A percentile compares a stretch with the other conserved stretches of the same genome.
These are phyloP conservation scores for Candida frijolesensis DNA, from an alignment of 1,139 yeast genomes.

Conservation along the genomic window DNA sequence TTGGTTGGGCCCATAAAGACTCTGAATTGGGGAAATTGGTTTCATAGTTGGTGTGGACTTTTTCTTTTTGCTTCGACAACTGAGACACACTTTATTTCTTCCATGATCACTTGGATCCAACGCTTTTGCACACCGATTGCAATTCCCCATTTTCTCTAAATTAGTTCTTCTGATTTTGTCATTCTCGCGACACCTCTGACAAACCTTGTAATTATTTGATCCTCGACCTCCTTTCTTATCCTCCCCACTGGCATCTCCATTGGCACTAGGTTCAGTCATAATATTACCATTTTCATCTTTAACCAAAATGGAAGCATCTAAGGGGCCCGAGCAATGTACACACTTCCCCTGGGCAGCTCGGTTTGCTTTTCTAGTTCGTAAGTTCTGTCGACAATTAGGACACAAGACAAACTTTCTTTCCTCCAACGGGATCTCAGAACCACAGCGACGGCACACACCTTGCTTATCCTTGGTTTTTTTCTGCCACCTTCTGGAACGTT, in stretches of 20 bases:
- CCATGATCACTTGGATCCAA: slow-evolving; percentile 48
- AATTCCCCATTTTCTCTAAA: slow-evolving; percentile 58
- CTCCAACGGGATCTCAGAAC: slow-evolving; percentile 51
- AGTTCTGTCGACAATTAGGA: slow-evolving; percentile 56
- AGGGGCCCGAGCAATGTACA: slow-evolving; percentile 67
- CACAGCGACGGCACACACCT: slow-evolving; percentile 70
- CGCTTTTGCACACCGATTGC: slow-evolving; percentile 61
- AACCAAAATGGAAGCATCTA: slow-evolving; percentile 45
- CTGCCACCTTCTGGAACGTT: slow-evolving; percentile 66
- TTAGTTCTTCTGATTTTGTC: slow-evolving; percentile 59
- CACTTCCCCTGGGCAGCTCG: slow-evolving; percentile 66
- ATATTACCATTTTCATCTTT: slow-evolving; percentile 15
- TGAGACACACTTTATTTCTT: slow-evolving; percentile 56
- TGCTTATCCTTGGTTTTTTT: slow-evolving; percentile 57
- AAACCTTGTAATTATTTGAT: slow-evolving; percentile 51
- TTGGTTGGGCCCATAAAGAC: not conserved
- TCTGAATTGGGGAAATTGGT: slow-evolving; percentile 3
- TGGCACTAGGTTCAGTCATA: slow-evolving; percentile 11
- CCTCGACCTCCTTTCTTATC: slow-evolving; percentile 1
- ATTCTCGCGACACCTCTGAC: slow-evolving; percentile 62
- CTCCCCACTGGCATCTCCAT: slow-evolving; percentile 15
- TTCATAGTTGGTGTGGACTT: slow-evolving; percentile 17
- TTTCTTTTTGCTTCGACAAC: slow-evolving; percentile 57
- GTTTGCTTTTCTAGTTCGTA: slow-evolving; percentile 56
- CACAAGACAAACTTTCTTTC: slow-evolving; percentile 58